phyloP scores from a whole-genome alignment of 1,284 basidiomycete species.

The Trametes versicolor region DNA sequence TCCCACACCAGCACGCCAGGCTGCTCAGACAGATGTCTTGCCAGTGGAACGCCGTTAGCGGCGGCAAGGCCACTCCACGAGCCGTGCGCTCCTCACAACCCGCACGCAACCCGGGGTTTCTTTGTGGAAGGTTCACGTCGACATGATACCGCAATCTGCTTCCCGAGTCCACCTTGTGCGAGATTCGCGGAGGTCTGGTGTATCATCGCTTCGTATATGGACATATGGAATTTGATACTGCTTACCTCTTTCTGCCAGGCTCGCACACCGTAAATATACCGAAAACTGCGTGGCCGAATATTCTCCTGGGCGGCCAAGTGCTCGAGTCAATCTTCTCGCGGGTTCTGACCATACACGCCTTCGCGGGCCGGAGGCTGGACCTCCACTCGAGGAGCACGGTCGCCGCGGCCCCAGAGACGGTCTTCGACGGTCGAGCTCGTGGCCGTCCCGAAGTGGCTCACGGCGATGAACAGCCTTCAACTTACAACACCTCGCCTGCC shows the following conservation, averaged over 20 bases:
- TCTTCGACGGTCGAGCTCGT: conserved; percentile 11
- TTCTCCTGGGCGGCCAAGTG: conserved; percentile 17
- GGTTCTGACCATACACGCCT: conserved; percentile 11
- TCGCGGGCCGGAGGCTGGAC: conserved; percentile 9
- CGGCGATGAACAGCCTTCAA: conserved; percentile 11
- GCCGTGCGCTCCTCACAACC: neutral
- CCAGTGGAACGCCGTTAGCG: conserved; percentile 7
- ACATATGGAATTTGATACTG: conserved; percentile 22
- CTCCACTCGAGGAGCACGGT: conserved; percentile 9
- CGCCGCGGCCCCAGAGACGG: conserved; percentile 8
- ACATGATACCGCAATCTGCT: conserved; percentile 13
- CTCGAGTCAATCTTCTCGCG: conserved; percentile 17
- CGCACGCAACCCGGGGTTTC: neutral
- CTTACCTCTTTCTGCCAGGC: conserved; percentile 23
- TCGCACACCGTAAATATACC: conserved; percentile 17
- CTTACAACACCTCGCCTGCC: conserved; percentile 12
- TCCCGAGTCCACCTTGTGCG: conserved; percentile 13
- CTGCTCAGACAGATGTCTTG: neutral
- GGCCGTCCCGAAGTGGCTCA: neutral
- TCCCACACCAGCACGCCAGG: conserved; percentile 2
- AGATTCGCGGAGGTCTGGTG: conserved; percentile 28
- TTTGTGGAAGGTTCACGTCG: conserved; percentile 11
- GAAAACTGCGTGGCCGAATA: conserved; percentile 13
- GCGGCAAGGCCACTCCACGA: neutral
- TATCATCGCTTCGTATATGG: conserved; percentile 22